Evolutionary conservation across 306 rosid species (phyloP), one percentile per base, ranked within the genome.

Genomic region (Cucumis cinereus): DNA sequence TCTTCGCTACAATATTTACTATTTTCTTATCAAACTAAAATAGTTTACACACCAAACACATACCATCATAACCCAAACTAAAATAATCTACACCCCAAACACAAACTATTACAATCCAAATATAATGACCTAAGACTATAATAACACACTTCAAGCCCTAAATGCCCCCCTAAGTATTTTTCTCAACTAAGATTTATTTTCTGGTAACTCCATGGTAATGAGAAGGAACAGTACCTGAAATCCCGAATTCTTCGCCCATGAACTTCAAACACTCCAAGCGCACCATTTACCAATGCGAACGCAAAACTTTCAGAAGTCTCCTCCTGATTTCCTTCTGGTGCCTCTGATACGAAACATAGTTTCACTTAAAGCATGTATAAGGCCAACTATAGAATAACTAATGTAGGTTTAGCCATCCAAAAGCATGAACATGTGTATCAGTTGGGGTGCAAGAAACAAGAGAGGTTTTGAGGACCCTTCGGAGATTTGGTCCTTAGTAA

Each of bases 211-310:
- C 60, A 26, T 79, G 45, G 57, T 56, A 75, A 54, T 61, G 64
- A 80, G 30, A 83, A 76, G 69, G 73, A 78, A 40, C 81, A 57
- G 58, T 81, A 92, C 99, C 99, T 89, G 93, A 89, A 94, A 83
- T 94, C 99, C 79, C 98, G 92, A 79, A 94, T 89, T 80, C 95
- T 89, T 82, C 99, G 82, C 74, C 98, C 99, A 41, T 90, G 87
- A 78, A 94, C 97, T 86, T 94, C 99, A 85, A 94, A 94, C 80
- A 94, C 99, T 74, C 99, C 99, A 76, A 94, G 96, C 9, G 99
- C 99, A 59, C 99, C 99, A 79, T 94, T 94, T 79, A 80, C 90
- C 17, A 94, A 81, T 49, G 99, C 99, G 87, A 94, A 94, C 41
- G 99, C 90, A 88, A 94, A 94, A 83, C 97, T 94, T 84, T 94